Percentiles rank a stretch among this genome's conserved stretches.
phyloP scores from a whole-genome alignment of 495 filamentous ascomycete species.

The Xylaria venustula region DNA sequence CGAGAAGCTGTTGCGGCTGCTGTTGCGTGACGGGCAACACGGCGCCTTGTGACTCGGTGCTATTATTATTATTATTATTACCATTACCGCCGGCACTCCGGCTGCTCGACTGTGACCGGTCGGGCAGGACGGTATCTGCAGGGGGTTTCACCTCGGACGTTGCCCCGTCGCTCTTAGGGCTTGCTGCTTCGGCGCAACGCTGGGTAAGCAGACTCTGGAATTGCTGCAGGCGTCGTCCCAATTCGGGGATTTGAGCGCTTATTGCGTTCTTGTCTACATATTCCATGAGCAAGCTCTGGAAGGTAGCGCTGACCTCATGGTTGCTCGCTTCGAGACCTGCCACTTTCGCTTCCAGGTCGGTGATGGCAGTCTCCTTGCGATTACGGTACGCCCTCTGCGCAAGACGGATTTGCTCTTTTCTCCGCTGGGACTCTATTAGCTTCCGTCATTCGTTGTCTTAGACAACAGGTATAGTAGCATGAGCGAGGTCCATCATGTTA shows the following conservation, averaged over 20 bases:
- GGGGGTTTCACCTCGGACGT: neutral
- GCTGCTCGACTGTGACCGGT: neutral
- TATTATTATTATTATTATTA: too few species aligned
- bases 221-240: conserved; percentile 44
- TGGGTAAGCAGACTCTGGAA: conserved; percentile 31
- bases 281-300: conserved; percentile 64
- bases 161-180: conserved; percentile 5
- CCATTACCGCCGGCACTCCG: neutral
- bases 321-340: conserved; percentile 63
- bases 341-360: conserved; percentile 67
- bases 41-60: neutral
- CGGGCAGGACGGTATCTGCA: neutral
- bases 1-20: conserved; percentile 13
- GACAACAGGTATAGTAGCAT: neutral
- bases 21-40: neutral
- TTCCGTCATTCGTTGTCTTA: conserved; percentile 6
- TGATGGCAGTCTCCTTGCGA: conserved; percentile 78
- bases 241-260: conserved; percentile 50
- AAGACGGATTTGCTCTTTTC: conserved; percentile 82
- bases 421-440: conserved; percentile 52
- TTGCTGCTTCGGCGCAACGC: conserved; percentile 30
- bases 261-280: conserved; percentile 50
- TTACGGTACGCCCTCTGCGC: conserved; percentile 83
- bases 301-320: conserved; percentile 71
- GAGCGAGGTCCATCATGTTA: neutral